Evolutionary conservation across 345 rosid species (phyloP), one percentile per base, ranked within the genome.

Genomic region (Lepidium didymum): DNA sequence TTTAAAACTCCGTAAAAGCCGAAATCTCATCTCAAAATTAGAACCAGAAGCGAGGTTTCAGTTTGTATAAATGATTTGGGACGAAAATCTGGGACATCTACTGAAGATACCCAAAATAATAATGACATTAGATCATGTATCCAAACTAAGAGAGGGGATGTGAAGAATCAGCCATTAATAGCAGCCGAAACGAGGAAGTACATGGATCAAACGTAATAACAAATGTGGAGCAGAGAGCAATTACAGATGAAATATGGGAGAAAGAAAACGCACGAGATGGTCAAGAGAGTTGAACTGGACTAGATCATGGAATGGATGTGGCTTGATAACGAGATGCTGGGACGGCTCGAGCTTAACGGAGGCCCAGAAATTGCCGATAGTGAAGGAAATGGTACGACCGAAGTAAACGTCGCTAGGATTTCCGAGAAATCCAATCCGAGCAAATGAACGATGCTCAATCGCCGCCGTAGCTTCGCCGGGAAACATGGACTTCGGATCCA

Each of bases 341-440:
- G 98, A 93, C 0, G 92, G 92, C 56, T 81, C 82, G 38, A 93
- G 80, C 63, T 46, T 79, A 33, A 81, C 96, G 4, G 87, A 69
- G 9, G 96, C 86, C 91, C 88, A 90, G 80, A 90, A 90, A 68
- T 90, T 90, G 11, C 72, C 81, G 34, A 86, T 81, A 27, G 77
- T 78, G 76, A 86, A 75, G 21, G 96, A 83, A 59, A 90, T 86
- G 0, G 90, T 74, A 25, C 89, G 85, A 41, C 95, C 96, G 19
- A 66, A 79, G 73, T 87, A 90, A 0, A 90, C 94, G 53, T 90
- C 94, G 63, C 96, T 90, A 0, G 96, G 96, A 16, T 87, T 90
- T 4, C 96, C 96, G 4, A 90, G 68, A 5, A 82, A 68, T 2
- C 96, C 96, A 9, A 87, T 78, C 40, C 94, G 76, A 7, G 94